These are phyloP conservation scores for Aaosphaeria pasadenensis DNA, from an alignment of 2,329 filamentous ascomycete species.

Conservation along the genomic window DNA sequence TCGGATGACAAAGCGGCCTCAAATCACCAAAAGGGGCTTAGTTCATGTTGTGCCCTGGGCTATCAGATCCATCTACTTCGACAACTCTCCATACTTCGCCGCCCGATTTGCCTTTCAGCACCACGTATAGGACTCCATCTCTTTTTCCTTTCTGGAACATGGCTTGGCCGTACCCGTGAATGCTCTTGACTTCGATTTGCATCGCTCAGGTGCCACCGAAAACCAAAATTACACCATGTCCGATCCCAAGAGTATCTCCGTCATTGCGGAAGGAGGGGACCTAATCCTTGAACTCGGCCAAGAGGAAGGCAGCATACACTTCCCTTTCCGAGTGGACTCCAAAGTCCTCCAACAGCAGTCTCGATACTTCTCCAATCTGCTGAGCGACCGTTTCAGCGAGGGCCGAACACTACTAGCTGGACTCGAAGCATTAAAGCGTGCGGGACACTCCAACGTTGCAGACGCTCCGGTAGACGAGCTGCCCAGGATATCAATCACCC, in stretches of 20 bases:
- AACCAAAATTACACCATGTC: background rate
- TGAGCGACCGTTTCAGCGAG: slow-evolving; percentile 65
- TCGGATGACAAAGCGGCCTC: too few species aligned
- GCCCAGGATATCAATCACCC: slow-evolving; percentile 62
- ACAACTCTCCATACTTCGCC: too few species aligned
- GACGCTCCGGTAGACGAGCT: slow-evolving; percentile 53
- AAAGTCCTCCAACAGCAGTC: slow-evolving; percentile 59
- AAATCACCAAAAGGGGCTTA: too few species aligned
- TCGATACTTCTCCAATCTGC: slow-evolving; percentile 66
- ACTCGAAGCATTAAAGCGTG: slow-evolving; percentile 50
- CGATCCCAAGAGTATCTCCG: background rate
- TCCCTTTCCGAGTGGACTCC: slow-evolving; percentile 62
- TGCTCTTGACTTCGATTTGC: background rate
- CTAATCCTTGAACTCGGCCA: slow-evolving; percentile 66
- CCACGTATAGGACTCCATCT: background rate
- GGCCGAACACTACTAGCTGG: slow-evolving; percentile 53
- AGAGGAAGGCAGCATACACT: slow-evolving; percentile 54
- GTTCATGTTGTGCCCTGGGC: too few species aligned
- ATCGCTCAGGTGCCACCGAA: background rate
- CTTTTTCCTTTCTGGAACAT: background rate
- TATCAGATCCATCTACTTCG: too few species aligned
- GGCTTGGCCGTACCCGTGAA: slow-evolving; percentile 7
- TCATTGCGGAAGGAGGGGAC: slow-evolving; percentile 52
- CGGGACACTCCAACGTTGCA: slow-evolving; percentile 45
- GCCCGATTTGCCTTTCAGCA: background rate